A percentile compares a stretch with the other conserved stretches of the same genome.
Conservation (phyloP, 345 rosid genomes). For the Gossypium mustelinum region DNA sequence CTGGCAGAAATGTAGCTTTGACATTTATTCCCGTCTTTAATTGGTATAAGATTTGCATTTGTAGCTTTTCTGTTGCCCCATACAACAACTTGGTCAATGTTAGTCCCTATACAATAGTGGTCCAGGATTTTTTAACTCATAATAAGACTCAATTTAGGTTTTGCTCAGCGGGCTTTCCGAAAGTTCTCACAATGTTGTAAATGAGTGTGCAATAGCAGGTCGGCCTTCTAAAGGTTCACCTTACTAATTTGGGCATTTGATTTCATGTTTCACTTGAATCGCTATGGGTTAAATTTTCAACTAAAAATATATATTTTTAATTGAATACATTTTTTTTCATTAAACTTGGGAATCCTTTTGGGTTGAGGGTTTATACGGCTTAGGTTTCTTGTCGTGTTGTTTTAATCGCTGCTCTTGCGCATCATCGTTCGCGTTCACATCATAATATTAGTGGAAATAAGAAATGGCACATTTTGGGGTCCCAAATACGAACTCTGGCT, state of each 20-base stretch:
- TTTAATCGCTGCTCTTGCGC: neutral
- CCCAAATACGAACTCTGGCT: neutral
- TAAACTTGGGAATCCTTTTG: too few species aligned
- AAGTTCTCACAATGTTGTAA: neutral
- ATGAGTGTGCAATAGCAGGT: neutral
- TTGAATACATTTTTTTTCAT: too few species aligned
- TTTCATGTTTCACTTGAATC: neutral
- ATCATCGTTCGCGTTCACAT: neutral
- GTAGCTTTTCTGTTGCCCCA: neutral
- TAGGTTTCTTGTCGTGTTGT: too few species aligned
- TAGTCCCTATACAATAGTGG: neutral
- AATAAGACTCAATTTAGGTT: neutral
- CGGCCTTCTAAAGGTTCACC: neutral
- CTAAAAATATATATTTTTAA: too few species aligned
- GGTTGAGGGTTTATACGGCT: too few species aligned
- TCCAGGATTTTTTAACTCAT: neutral
- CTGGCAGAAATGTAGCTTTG: conserved; percentile 17
- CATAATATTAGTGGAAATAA: neutral
- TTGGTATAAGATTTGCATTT: neutral
- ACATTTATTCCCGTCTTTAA: neutral
- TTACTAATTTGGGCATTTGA: neutral
- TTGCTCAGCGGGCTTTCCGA: neutral
- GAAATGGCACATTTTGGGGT: neutral
- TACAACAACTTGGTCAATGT: neutral
- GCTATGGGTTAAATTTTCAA: too few species aligned